Evolutionary conservation across 2,329 filamentous ascomycete species (phyloP).

Genomic region (Penicillium sp.): DNA sequence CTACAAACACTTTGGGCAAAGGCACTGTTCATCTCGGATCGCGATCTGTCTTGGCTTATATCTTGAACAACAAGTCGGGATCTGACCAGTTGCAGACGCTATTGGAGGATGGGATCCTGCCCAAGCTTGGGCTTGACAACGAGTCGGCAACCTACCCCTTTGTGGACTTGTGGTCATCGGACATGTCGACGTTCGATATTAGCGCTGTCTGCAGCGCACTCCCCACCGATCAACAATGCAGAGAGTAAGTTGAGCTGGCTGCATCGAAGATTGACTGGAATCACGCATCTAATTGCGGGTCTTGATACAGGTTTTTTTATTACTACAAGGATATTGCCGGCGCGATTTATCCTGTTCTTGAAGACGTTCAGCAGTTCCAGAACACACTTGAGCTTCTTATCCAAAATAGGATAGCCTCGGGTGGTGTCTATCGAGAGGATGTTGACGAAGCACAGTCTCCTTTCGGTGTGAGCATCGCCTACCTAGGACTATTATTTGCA

Average conservation of each 20-base stretch:
- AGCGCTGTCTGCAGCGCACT: slow-evolving; percentile 61
- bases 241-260: slow-evolving; percentile 43
- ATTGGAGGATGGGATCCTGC: slow-evolving; percentile 62
- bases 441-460: slow-evolving; percentile 56
- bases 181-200: slow-evolving; percentile 59
- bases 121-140: slow-evolving; percentile 64
- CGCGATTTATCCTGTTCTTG: slow-evolving; percentile 62
- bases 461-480: slow-evolving; percentile 60
- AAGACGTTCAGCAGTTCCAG: slow-evolving; percentile 58
- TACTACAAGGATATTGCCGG: slow-evolving; percentile 61
- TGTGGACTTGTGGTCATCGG: slow-evolving; percentile 65
- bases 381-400: slow-evolving; percentile 56
- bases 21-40: slow-evolving; percentile 64
- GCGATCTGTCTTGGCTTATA: slow-evolving; percentile 62
- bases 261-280: background rate
- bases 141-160: slow-evolving; percentile 67
- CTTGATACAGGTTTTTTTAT: slow-evolving; percentile 51
- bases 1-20: slow-evolving; percentile 60
- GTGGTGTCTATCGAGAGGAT: slow-evolving; percentile 43
- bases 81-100: slow-evolving; percentile 55
- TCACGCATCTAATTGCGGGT: slow-evolving; percentile 5
- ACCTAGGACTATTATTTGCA: slow-evolving; percentile 62
- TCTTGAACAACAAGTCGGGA: slow-evolving; percentile 56
- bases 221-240: slow-evolving; percentile 59
- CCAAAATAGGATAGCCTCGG: slow-evolving; percentile 50